Evolutionary conservation across 768 basidiomycete species (phyloP).

Genomic region (Galerina sulciceps): DNA sequence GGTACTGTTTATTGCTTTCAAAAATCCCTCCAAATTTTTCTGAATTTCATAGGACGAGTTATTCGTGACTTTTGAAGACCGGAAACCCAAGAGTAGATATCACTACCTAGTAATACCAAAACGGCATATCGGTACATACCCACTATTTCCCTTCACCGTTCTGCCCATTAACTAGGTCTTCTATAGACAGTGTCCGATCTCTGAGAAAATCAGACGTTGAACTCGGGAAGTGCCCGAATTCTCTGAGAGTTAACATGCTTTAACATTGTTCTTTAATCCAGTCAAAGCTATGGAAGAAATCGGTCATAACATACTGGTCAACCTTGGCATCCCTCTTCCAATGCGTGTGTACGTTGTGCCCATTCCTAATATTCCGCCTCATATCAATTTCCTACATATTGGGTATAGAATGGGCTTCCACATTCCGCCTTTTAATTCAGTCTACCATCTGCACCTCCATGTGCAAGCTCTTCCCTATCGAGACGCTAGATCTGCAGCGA

Average conservation of each 20-base stretch:
- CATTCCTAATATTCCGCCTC: background rate
- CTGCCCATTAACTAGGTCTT: constrained; percentile 1
- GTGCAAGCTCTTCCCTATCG: constrained; percentile 71
- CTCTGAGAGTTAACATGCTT: background rate
- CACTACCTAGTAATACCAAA: constrained; percentile 60
- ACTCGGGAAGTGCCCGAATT: constrained; percentile 43
- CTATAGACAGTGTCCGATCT: constrained; percentile 57
- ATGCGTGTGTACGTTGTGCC: constrained; percentile 48
- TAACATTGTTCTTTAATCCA: constrained; percentile 14
- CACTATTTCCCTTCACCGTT: background rate
- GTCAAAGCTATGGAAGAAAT: constrained; percentile 40
- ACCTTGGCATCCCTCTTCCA: constrained; percentile 40
- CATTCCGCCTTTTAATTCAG: constrained; percentile 77
- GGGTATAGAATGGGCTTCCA: constrained; percentile 74
- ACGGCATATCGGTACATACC: constrained; percentile 50
- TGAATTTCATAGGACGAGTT: constrained; percentile 39
- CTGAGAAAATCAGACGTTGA: constrained; percentile 47
- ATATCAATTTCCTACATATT: constrained; percentile 14
- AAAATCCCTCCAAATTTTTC: background rate
- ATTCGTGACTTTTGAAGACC: constrained; percentile 58
- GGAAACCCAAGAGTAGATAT: constrained; percentile 48
- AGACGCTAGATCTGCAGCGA: constrained; percentile 36
- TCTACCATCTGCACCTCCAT: constrained; percentile 78
- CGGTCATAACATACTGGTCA: constrained; percentile 57
- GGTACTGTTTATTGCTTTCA: constrained; percentile 30